Evolutionary conservation across 257 asterid species (phyloP), one percentile per base, ranked within the genome.

Genomic region (Catharanthus roseus): DNA sequence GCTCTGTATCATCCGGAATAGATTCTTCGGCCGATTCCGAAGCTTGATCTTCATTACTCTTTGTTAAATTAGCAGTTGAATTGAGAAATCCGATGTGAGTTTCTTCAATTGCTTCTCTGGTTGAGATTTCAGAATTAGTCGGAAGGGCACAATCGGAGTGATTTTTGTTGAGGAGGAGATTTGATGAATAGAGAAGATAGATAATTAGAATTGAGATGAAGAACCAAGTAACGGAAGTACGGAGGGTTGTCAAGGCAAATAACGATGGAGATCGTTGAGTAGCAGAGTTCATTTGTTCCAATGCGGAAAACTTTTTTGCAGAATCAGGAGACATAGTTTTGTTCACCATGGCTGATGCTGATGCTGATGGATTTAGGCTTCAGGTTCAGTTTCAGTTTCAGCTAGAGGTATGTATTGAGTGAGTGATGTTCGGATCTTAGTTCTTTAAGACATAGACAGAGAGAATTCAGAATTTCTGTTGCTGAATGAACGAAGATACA

Each of bases 131-230:
- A 39, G 74, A 29, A 9, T 64, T 26, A 12, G n/a, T 38, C 42
- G 72, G 66, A 15, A 73, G 69, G 11, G 69, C 63, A 26, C 81
- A 77, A 2, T 75, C 54, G 26, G 75, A 68, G 18, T 47, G 50
- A 66, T 77, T 58, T 57, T 80, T 82, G 42, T 58, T 73, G 81
- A 89, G 80, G 44, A 87, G 34, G 75, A 84, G 13, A 8, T 72
- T 80, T 57, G 89, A 85, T 64, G 91, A 78, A 80, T 85, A 87
- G 19, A 87, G 73, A 62, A 75, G 72, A 63, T 87, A 89, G 68
- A 85, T 62, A 28, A 82, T 26, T 31, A 86, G 68, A 7, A 87
- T 2, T 60, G 72, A n/a, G 65, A 86, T 47, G 83, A 84, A 85
- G 72, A 84, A 58, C 72, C 77, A 77, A 51, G 87, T 70, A 60